phyloP scores from a whole-genome alignment of 345 rosid species.

The Eucalyptus globulus region DNA sequence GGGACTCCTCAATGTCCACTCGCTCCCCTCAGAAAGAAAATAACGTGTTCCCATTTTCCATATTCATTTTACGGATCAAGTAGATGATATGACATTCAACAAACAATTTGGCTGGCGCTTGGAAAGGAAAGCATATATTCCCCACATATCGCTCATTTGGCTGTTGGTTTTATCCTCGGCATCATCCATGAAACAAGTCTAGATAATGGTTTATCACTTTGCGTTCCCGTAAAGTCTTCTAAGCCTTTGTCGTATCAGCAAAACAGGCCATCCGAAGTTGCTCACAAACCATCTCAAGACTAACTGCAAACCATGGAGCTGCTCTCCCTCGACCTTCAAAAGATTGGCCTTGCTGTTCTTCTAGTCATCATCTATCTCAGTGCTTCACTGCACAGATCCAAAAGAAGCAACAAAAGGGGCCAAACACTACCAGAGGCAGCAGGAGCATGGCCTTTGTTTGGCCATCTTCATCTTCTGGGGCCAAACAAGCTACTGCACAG shows the following conservation, averaged over 20 bases:
- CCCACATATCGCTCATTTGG: too few relatives aligned
- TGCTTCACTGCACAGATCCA: neutral
- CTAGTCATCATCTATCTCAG: neutral
- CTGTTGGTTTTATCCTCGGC: too few relatives aligned
- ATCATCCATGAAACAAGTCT: too few relatives aligned
- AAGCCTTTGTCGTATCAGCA: neutral
- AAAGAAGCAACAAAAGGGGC: neutral
- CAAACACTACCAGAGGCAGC: conserved; percentile 7
- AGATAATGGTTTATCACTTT: neutral
- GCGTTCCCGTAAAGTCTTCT: neutral
- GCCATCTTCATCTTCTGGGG: conserved; percentile 13
- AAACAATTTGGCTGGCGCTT: too few relatives aligned
- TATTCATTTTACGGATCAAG: too few relatives aligned
- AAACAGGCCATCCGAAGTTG: neutral
- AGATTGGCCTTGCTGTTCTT: neutral
- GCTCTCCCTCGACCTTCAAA: neutral
- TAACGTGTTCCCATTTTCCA: too few relatives aligned
- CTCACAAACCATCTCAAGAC: neutral
- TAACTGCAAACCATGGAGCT: neutral
- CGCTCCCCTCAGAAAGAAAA: neutral
- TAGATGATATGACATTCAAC: too few relatives aligned
- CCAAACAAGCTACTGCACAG: conserved; percentile 2
- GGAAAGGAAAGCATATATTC: too few relatives aligned
- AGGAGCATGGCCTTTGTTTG: conserved; percentile 18
- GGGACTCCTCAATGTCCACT: neutral